Percentiles rank a stretch among this genome's conserved stretches.
Conservation (phyloP, 1,139 yeast genomes). For the Cylindricascospora bacillispora region DNA sequence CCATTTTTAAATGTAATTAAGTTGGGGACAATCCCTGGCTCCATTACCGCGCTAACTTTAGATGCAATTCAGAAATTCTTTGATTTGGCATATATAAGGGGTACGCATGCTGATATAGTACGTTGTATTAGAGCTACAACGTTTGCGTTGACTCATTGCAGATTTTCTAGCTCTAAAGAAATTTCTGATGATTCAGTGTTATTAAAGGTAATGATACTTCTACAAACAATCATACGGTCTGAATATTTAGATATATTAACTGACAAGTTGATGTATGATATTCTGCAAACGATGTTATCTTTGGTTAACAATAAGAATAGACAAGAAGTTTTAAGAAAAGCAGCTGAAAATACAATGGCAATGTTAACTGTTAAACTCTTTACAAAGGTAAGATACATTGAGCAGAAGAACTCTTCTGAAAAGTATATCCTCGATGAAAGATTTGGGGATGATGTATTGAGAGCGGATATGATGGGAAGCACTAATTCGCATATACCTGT, state of each 20-base stretch:
- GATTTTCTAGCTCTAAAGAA: constrained; percentile 91
- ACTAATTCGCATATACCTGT: too few relatives aligned
- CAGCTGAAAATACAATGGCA: constrained; percentile 79
- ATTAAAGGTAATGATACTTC: constrained; percentile 60
- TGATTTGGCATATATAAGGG: constrained; percentile 41
- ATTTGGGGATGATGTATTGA: constrained; percentile 25
- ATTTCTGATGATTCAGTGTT: constrained; percentile 83
- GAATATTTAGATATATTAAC: constrained; percentile 49
- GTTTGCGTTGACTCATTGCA: constrained; percentile 76
- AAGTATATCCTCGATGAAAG: constrained; percentile 27
- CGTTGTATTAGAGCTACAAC: constrained; percentile 34
- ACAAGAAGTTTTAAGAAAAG: constrained; percentile 75
- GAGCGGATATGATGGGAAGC: constrained; percentile 28
- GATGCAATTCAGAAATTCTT: constrained; percentile 57
- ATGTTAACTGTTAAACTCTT: constrained; percentile 61
- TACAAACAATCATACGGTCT: constrained; percentile 55
- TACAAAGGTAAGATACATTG: constrained; percentile 42
- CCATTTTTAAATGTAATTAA: constrained; percentile 79
- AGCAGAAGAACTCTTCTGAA: constrained; percentile 30
- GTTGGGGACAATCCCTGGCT: constrained; percentile 74
- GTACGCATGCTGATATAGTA: constrained; percentile 35
- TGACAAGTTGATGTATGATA: constrained; percentile 75
- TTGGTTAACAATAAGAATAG: constrained; percentile 85
- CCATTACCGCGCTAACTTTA: constrained; percentile 69
- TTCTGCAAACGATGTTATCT: constrained; percentile 81